Conservation (phyloP, 768 basidiomycete species). For the Cystofilobasidium ferigula region DNA sequence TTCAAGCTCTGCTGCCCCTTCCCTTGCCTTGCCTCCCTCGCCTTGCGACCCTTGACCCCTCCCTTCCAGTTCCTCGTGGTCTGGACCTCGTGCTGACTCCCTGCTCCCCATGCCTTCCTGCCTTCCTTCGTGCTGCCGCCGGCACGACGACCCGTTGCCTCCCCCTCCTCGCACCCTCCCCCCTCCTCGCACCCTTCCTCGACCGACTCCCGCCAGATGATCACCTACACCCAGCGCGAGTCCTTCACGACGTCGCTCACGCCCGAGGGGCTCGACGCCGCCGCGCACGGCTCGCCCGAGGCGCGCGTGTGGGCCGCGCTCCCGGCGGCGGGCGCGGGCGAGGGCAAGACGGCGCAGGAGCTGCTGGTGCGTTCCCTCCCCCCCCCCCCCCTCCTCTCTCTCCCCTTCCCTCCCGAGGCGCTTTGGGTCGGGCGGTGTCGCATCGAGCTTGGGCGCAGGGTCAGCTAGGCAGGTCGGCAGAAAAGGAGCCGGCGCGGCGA, state of each 20-base stretch:
- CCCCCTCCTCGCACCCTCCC: background rate
- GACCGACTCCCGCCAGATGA: conserved; percentile 65
- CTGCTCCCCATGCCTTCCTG: too few species aligned
- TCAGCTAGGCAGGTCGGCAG: too few species aligned
- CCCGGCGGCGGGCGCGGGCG: conserved; percentile 53
- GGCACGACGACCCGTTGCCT: conserved; percentile 28
- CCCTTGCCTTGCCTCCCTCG: too few species aligned
- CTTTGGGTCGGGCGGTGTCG: too few species aligned
- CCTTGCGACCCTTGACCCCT: too few species aligned
- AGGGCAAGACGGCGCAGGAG: conserved; percentile 54
- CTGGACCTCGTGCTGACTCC: too few species aligned
- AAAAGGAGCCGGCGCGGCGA: too few species aligned
- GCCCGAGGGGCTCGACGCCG: conserved; percentile 69
- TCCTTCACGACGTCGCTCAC: conserved; percentile 62
- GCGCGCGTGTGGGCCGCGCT: conserved; percentile 83
- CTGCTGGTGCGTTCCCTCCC: conserved; percentile 50
- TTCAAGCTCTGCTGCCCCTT: too few species aligned
- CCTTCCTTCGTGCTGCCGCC: too few species aligned
- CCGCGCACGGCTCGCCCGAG: conserved; percentile 79
- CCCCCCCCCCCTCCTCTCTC: background rate
- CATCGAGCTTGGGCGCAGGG: too few species aligned
- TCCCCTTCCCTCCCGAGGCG: background rate
- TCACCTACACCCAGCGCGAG: conserved; percentile 52
- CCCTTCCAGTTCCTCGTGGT: too few species aligned
- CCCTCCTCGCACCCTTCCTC: background rate